phyloP scores from a whole-genome alignment of 768 basidiomycete species.

The Suillus lakei region DNA sequence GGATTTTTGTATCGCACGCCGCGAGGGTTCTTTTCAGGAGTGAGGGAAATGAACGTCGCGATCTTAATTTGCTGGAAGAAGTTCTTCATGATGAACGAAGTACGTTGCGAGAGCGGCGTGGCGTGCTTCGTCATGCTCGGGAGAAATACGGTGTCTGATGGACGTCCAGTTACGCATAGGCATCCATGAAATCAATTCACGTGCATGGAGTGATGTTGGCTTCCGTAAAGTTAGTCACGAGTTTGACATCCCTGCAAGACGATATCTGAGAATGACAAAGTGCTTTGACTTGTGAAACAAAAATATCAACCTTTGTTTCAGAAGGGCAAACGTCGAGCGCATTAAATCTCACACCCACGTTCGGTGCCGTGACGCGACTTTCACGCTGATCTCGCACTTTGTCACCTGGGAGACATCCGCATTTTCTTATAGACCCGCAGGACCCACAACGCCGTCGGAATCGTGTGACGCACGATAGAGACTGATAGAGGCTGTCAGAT shows the following conservation, averaged over 20 bases:
- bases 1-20: not conserved
- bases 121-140: not conserved
- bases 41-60: not conserved
- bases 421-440: not conserved
- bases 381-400: not conserved
- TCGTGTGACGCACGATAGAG: not conserved
- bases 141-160: not conserved
- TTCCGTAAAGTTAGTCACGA: not conserved
- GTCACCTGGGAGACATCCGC: slow-evolving; percentile 1
- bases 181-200: not conserved
- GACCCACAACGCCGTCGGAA: not conserved
- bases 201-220: not conserved
- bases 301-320: not conserved
- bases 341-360: slow-evolving; percentile 1
- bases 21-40: not conserved
- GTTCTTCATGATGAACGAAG: not conserved
- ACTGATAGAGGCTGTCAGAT: not conserved
- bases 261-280: not conserved
- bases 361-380: not conserved
- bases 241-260: not conserved
- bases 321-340: not conserved
- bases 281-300: not conserved
- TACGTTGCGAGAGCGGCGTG: slow-evolving; percentile 1
- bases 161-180: not conserved
- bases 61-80: slow-evolving; percentile 3